Percentiles rank a stretch among this genome's conserved stretches.
Conservation (phyloP, 306 rosid species). For the Cucumis cinereus region DNA sequence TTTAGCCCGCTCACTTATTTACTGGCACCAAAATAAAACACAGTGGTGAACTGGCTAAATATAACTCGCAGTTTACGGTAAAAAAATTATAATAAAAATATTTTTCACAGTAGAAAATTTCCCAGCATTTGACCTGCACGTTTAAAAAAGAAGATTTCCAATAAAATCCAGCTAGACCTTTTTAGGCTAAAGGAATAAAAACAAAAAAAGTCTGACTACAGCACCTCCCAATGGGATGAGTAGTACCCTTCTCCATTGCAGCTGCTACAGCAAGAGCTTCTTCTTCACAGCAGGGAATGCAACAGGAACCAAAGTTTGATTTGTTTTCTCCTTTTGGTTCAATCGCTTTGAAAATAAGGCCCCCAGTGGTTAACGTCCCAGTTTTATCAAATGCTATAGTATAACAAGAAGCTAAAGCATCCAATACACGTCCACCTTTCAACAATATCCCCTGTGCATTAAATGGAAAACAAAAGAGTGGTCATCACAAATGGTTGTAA, state of each 20-base stretch:
- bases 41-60: neutral
- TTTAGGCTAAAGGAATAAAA: neutral
- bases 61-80: neutral
- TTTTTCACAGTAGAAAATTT: neutral
- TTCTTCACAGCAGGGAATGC: slow-evolving; percentile 83
- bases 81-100: too few relatives aligned
- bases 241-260: slow-evolving; percentile 97
- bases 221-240: slow-evolving; percentile 97
- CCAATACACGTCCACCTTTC: slow-evolving; percentile 91
- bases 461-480: slow-evolving; percentile 7
- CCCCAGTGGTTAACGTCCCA: slow-evolving; percentile 91
- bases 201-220: slow-evolving; percentile 2
- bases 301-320: slow-evolving; percentile 42
- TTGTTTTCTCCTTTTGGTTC: slow-evolving; percentile 47
- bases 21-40: neutral
- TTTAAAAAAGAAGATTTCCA: neutral
- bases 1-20: neutral
- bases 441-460: slow-evolving; percentile 70
- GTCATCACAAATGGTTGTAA: neutral
- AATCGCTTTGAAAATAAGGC: slow-evolving; percentile 80
- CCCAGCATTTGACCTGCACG: neutral
- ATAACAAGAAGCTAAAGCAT: slow-evolving; percentile 84
- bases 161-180: neutral
- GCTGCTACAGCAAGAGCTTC: slow-evolving; percentile 99
- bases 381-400: slow-evolving; percentile 96